phyloP scores from a whole-genome alignment of 2,329 filamentous ascomycete genomes.

The Aspergillus sp. region DNA sequence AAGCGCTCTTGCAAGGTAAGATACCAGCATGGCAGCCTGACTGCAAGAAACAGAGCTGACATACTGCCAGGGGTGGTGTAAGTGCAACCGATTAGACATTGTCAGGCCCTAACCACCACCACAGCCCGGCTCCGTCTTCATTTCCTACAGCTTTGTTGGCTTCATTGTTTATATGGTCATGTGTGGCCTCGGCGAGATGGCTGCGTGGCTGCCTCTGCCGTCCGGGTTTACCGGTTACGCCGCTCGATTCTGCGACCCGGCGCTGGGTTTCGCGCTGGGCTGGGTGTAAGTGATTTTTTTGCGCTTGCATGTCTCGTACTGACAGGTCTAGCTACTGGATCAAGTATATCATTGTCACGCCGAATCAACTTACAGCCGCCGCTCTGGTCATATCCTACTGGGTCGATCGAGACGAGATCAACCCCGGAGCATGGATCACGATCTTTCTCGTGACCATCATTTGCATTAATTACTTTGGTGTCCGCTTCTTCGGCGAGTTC shows the following conservation, averaged over 20 bases:
- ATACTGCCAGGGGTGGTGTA: conserved; percentile 27
- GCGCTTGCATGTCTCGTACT: too few species aligned
- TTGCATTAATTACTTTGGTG: conserved; percentile 60
- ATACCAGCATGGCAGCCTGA: not conserved
- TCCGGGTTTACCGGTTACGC: conserved; percentile 77
- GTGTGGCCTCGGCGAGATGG: conserved; percentile 76
- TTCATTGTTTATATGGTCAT: conserved; percentile 69
- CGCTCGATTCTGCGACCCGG: conserved; percentile 67
- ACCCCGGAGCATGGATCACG: conserved; percentile 71
- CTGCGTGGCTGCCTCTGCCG: conserved; percentile 67
- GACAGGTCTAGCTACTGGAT: conserved; percentile 49
- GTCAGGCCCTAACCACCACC: conserved; percentile 4
- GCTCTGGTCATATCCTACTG: conserved; percentile 72
- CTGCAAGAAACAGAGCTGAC: conserved; percentile 7
- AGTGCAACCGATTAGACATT: conserved; percentile 8
- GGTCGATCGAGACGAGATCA: conserved; percentile 55
- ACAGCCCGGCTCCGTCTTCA: conserved; percentile 33
- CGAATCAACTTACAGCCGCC: conserved; percentile 75
- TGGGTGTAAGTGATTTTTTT: conserved; percentile 46
- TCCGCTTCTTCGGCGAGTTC: conserved; percentile 61
- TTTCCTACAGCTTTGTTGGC: conserved; percentile 36
- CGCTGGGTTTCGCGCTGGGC: conserved; percentile 68
- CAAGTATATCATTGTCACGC: conserved; percentile 76
- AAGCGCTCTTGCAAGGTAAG: conserved; percentile 28
- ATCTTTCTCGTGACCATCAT: conserved; percentile 57